Base-by-base conservation (phyloP, 2,329 filamentous ascomycete genomes). In the Colletotrichum noveboracense region DNA sequence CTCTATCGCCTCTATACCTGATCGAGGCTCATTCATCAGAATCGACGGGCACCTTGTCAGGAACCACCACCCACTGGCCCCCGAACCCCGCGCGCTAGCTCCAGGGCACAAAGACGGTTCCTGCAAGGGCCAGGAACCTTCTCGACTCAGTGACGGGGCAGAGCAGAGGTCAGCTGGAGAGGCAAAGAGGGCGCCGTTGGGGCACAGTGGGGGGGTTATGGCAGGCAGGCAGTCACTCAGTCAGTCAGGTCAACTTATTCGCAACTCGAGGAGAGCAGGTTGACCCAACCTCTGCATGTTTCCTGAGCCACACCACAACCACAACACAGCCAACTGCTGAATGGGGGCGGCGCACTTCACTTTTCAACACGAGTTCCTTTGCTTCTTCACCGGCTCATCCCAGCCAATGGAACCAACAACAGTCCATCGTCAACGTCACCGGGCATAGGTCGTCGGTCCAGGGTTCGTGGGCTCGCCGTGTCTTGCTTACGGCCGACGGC, bases 111-210 rank as follows among this genome's bases (percentile, higher is more conserved):
- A 65, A 36, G 24, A 38, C 32, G 58, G 28, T 61, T 60, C 30
- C 32, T 74, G 60, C 70, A 70, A 48, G 74, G 74, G 34, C 52
- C 60, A 71, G 58, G n/a, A 60, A 55, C 36, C 68, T 64, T 28
- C 21, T 26, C 28, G 52, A 34, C 66, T 65, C 48, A 48, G 9
- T 24, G 60, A 56, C 67, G 28, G 56, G 36, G 34, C 32, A 69
- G 71, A 21, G 43, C 43, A 48, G 43, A 26, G 24, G 56, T 52
- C 58, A 60, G 30, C 61, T 64, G 61, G 32, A 16, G 28, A 34
- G 61, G 32, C 32, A 24, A 58, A 28, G 55, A 28, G 55, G 21
- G 21, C 21, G 55, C 26, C 55, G 26, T 24, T 58, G 55, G 55
- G 24, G 55, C 24, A 58, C 55, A 58, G 26, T 18, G 55, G 21